Base-by-base conservation (phyloP, 345 rosid species). In the Corchorus capsularis region DNA sequence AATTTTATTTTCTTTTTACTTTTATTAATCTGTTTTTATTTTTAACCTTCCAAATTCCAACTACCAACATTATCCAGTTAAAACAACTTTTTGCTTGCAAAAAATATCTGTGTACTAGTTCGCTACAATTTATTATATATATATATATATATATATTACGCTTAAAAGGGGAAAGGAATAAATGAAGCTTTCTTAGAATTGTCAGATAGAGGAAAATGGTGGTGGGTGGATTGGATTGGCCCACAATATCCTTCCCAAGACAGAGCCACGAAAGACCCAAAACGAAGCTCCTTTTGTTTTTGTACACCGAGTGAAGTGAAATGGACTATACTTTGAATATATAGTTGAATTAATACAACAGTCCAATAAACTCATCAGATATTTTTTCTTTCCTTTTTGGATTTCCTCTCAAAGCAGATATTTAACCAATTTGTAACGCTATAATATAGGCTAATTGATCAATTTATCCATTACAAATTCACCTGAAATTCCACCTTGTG, bases 361-460 rank as follows among this genome's bases (percentile, higher is more conserved):
- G 12, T 61, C n/a, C 65, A 34, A 14, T 61, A 43, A 61, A 32
- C 34, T 61, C 19, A 12, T 39, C 0, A 39, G 43, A 39, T 39
- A 39, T 39, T 39, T 39, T 6, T 39, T 3, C 43, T 3, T 39
- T 6, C 2, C 43, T 39, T 27, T 27, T 1, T 27, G 70, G 47
- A 77, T 69, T 77, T 76, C 50, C 75, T 46, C 4, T 53, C 5
- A 27, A 17, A 19, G 14, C 4, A n/a, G 72, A 78, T 78, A 61
- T 71, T 61, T 52, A 19, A 12, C 49, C 34, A 39, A 39, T 6
- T 22, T 27, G 6, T 27, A 22, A 11, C 12, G 37, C 37, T 22
- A 59, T 5, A n/a, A 59, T 27, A 27, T 27, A 39, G 49, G 11
- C 17, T 69, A 14, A 49, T 35, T 41, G 53, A n/a, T 4, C 49